Conservation (phyloP, 495 filamentous ascomycete species). For the Rhypophila decipiens region DNA sequence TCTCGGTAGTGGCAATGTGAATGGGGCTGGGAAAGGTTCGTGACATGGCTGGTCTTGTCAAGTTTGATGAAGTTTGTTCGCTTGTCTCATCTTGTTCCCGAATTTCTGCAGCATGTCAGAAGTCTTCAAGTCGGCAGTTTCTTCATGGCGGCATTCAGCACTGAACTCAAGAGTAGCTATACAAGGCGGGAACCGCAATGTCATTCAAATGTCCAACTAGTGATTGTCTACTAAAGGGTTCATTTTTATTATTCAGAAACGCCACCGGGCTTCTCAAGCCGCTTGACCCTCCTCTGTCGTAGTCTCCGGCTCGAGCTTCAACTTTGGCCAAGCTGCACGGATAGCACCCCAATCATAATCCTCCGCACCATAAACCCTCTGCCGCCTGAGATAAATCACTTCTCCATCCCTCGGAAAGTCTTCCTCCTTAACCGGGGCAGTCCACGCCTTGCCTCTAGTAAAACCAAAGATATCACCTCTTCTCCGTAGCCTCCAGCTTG, state of each 20-base stretch:
- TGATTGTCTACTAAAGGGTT: too few species aligned
- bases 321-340: neutral
- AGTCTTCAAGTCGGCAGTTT: too few species aligned
- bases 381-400: constrained; percentile 9
- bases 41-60: too few species aligned
- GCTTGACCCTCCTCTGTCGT: neutral
- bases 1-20: too few species aligned
- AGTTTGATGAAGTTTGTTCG: too few species aligned
- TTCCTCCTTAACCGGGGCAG: neutral
- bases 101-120: too few species aligned
- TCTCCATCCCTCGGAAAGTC: neutral
- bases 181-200: too few species aligned
- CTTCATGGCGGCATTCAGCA: too few species aligned
- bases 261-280: neutral
- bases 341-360: constrained; percentile 13
- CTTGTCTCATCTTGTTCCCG: too few species aligned
- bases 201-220: too few species aligned
- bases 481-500: constrained; percentile 9
- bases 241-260: neutral
- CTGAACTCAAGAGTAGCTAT: too few species aligned
- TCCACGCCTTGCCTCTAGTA: neutral
- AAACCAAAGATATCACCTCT: constrained; percentile 8
- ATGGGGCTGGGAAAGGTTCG: neutral
- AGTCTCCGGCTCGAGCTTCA: neutral
- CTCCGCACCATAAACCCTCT: constrained; percentile 19